A percentile compares a stretch with the other conserved stretches of the same genome.
These are phyloP conservation scores for Phytophthora crassamura DNA, from an alignment of 352 stramenopile genomes.

Conservation along the genomic window DNA sequence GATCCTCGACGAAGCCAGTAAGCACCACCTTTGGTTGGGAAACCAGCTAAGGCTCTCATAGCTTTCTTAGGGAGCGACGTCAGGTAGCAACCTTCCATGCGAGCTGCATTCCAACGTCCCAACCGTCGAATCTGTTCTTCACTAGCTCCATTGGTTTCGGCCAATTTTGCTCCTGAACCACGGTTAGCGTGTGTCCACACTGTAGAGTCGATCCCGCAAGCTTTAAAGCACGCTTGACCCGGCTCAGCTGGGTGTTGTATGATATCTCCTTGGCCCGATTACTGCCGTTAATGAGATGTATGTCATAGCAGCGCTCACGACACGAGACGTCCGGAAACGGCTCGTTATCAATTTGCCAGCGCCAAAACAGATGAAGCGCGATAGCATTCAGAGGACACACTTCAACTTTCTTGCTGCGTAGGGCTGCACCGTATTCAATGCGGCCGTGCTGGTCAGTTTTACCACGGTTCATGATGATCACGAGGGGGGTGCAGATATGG, in stretches of 20 bases:
- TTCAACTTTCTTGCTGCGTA: neutral
- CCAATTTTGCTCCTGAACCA: constrained; percentile 5
- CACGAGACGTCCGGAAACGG: neutral
- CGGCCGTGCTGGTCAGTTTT: constrained; percentile 3
- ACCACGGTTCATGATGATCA: no score
- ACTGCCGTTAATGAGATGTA: neutral
- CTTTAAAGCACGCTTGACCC: constrained; percentile 2
- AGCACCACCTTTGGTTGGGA: neutral
- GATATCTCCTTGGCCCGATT: neutral
- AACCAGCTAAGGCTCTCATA: constrained; percentile 1
- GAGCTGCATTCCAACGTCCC: neutral
- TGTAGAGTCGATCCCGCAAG: constrained; percentile 4
- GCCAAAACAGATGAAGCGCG: neutral
- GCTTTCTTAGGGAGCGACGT: constrained; percentile 1
- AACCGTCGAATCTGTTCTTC: constrained; percentile 3
- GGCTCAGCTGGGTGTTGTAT: constrained; percentile 12
- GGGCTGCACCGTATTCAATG: constrained; percentile 2
- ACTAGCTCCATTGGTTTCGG: neutral
- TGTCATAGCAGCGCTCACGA: constrained; percentile 1
- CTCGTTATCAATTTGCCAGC: constrained; percentile 5
- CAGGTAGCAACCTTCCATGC: neutral
- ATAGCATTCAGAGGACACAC: constrained; percentile 12
- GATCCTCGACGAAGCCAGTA: neutral
- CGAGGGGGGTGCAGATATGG: no score
- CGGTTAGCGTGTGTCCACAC: constrained; percentile 11